Base-by-base conservation (phyloP, 345 rosid species). In the Excoecaria cochinchinensis region DNA sequence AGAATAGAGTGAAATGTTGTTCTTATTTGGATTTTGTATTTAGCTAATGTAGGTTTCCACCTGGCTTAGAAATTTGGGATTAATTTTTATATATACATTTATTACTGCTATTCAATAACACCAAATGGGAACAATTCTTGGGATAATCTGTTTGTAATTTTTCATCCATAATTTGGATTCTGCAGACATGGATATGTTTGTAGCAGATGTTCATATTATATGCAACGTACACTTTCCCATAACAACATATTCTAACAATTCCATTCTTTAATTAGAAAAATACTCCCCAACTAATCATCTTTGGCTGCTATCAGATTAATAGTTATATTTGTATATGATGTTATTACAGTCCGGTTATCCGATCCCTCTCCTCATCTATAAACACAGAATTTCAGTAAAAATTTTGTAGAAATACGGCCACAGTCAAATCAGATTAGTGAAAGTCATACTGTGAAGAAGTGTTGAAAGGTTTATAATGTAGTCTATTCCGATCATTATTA, bases 1-100 rank as follows among this genome's bases (percentile, higher is more conserved):
- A 63, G 31, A 63, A 63, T 46, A 63, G 67, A 63, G 47, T 38
- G 67, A 63, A 63, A 44, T 14, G 38, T 63, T 63, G 67, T 63
- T 38, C 12, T 63, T 63, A 36, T 15, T 31, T 62, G 46, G 46
- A 1, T 61, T 22, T 57, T 57, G 61, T 57, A 57, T 57, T 57
- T 57, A 57, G 61, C 61, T 57, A 19, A 13, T 57, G 61, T 57
- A 57, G 1, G n/a, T 8, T 57, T 57, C 10, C n/a, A 24, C 8
- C 25, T 57, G 61, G 9, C 25, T n/a, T 57, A 57, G 24, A 52
- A 10, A 4, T 40, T 3, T 40, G 44, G 4, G 5, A 9, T 10
- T n/a, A n/a, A n/a, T 52, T 9, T 61, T 62, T 62, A 36, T 62
- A 36, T 15, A 60, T 10, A 60, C 13, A 60, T 60, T 60, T 60